phyloP scores from a whole-genome alignment of 1,284 basidiomycete species.

The Trichosporon asahii region DNA sequence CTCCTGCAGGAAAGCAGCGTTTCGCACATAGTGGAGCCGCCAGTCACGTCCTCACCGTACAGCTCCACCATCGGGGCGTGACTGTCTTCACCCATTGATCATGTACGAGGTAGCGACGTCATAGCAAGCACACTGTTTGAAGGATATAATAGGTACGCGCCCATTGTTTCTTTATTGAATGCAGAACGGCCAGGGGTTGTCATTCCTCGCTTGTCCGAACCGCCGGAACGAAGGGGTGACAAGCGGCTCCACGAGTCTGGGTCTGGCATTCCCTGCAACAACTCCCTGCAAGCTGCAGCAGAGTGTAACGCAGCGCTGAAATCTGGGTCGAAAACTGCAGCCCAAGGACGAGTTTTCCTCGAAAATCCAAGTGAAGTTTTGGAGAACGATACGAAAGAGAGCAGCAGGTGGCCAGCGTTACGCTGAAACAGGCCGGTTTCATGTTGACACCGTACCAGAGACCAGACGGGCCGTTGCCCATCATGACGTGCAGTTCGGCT shows the following conservation, averaged over 20 bases:
- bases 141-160: too few relatives aligned
- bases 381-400: too few relatives aligned
- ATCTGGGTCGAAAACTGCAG: background rate
- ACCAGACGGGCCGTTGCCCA: too few relatives aligned
- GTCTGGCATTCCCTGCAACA: background rate
- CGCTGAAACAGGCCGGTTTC: conserved; percentile 1
- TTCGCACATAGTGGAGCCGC: background rate
- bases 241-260: background rate
- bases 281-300: too few relatives aligned
- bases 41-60: too few relatives aligned
- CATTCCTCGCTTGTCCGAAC: background rate
- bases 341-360: background rate
- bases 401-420: background rate
- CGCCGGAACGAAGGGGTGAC: too few relatives aligned
- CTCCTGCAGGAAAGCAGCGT: too few relatives aligned
- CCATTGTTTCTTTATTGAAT: background rate
- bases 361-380: too few relatives aligned
- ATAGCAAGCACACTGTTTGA: background rate
- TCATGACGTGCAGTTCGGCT: background rate
- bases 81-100: too few relatives aligned
- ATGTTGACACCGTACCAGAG: background rate
- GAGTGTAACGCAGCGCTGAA: background rate
- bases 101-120: background rate
- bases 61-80: too few relatives aligned
- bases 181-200: background rate